Base-by-base conservation (phyloP, 371 early-diverging fungal genomes). In the Mortierella sp. region DNA sequence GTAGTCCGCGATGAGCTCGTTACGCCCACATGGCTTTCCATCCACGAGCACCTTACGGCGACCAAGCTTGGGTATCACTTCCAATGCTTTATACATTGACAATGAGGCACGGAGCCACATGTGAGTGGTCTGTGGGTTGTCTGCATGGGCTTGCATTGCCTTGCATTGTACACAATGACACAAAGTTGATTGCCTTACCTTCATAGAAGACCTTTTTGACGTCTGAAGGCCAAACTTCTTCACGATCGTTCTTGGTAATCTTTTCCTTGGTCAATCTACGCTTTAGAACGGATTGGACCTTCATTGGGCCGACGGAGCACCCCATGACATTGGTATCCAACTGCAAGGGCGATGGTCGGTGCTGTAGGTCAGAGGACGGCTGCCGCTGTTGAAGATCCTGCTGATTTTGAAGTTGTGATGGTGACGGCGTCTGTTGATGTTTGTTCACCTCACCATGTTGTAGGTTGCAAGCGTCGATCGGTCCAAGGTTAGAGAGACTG, bases 1-100 rank as follows among this genome's bases (percentile, higher is more conserved):
- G 54, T 83, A 91, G 50, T 91, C 90, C 4, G 92, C 90, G 55
- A 92, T 90, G 43, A 92, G 68, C 66, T 92, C 91, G 78, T 92
- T 92, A 14, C 92, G 84, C 23, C 88, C 88, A 55, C 87, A 86
- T 8, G 91, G 87, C 66, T 91, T 89, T 30, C 86, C 86, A 58
- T 82, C 83, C 38, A 87, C 84, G n/a, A 84, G 76, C 10, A 85
- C 84, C 56, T 88, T 88, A 59, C 88, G 72, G 47, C 87, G 79
- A 24, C 88, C 88, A 28, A 86, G 61, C 47, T 84, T 86, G 21
- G 87, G 86, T 45, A 88, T 84, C 4, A 81, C 80, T 58, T 86
- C 85, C 45, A 88, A 64, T 8, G 88, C 88, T 85, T 4, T 10
- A 34, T 10, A 34, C n/a, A n/a, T n/a, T n/a, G n/a, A n/a, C n/a